phyloP scores from a whole-genome alignment of 2,329 filamentous ascomycete genomes.

The Polytolypa hystricis region DNA sequence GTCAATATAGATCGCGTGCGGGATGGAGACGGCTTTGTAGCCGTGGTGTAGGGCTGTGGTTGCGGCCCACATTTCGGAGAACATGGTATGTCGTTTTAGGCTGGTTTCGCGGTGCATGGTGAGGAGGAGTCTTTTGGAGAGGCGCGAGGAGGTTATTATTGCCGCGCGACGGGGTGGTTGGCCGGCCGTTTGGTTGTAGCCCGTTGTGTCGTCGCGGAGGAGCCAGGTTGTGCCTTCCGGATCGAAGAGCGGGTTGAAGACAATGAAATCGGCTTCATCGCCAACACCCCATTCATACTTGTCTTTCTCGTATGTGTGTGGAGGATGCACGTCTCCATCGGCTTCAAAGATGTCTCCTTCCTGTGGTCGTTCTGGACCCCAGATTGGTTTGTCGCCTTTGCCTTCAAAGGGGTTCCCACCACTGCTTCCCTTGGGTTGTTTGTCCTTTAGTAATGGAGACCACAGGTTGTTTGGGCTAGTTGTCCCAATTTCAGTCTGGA shows the following conservation, averaged over 20 bases:
- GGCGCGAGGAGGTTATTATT: constrained; percentile 78
- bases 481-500: constrained; percentile 61
- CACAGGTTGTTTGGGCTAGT: constrained; percentile 57
- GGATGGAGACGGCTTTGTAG: constrained; percentile 81
- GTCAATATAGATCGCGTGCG: constrained; percentile 81
- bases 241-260: constrained; percentile 85
- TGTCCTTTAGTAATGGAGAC: constrained; percentile 36
- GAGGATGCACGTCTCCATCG: constrained; percentile 62
- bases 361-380: constrained; percentile 68
- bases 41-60: constrained; percentile 83
- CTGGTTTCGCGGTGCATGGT: constrained; percentile 88
- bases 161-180: constrained; percentile 63
- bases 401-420: constrained; percentile 5
- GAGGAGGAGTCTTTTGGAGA: constrained; percentile 66
- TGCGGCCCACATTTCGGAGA: constrained; percentile 92
- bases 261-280: constrained; percentile 85
- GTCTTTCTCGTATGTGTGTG: constrained; percentile 64
- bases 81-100: constrained; percentile 76
- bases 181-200: constrained; percentile 57
- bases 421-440: too few species aligned
- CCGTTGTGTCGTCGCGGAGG: constrained; percentile 70
- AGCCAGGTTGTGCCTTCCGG: constrained; percentile 79
- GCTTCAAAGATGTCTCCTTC: constrained; percentile 60
- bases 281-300: constrained; percentile 76
- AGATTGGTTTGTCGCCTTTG: constrained; percentile 54